Evolutionary conservation across 192 early-diverging fungal genomes (phyloP).

Genomic region (Rhizophagus sp.): DNA sequence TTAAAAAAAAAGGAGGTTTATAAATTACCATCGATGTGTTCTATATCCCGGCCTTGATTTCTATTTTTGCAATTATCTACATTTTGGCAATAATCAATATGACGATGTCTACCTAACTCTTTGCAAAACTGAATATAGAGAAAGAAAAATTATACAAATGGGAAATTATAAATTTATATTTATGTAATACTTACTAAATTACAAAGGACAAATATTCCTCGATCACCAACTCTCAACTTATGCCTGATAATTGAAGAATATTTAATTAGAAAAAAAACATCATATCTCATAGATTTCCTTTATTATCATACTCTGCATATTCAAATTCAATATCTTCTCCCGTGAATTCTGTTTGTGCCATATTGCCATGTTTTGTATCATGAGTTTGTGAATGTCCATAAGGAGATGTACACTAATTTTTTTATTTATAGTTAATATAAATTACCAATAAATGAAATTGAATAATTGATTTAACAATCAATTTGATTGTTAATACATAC

Average conservation of each 20-base stretch:
- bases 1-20: background rate
- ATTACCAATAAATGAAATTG: background rate
- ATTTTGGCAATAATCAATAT: constrained; percentile 33
- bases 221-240: constrained; percentile 23
- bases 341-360: constrained; percentile 13
- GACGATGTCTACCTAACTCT: constrained; percentile 15
- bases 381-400: constrained; percentile 4
- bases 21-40: constrained; percentile 18
- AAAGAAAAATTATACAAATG: background rate
- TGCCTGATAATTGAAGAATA: background rate
- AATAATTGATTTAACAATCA: too few species aligned
- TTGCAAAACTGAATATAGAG: constrained; percentile 1
- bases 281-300: background rate
- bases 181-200: background rate
- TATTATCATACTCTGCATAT: constrained; percentile 11
- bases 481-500: background rate
- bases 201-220: constrained; percentile 25
- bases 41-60: background rate
- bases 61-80: background rate
- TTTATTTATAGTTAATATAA: background rate
- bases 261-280: background rate
- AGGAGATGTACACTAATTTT: background rate
- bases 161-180: too few species aligned
- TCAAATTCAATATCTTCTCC: constrained; percentile 1
- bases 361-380: constrained; percentile 19